Conservation (phyloP, 768 basidiomycete species). For the Lactarius tabidus region DNA sequence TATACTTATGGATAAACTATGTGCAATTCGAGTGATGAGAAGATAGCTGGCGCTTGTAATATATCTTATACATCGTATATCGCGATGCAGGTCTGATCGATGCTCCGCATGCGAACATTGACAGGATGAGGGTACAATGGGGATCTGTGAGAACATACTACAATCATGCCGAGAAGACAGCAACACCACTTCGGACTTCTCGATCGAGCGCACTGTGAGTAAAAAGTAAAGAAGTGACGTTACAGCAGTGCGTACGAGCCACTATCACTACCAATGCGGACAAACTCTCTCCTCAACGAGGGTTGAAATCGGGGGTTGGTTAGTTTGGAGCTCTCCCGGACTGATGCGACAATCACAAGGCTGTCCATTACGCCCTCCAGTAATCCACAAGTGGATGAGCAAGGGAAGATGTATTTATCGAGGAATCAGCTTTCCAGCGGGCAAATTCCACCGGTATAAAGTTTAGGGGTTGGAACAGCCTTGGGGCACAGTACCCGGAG, state of each 20-base stretch:
- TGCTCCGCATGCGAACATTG: neutral
- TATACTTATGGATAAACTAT: neutral
- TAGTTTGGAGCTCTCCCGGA: neutral
- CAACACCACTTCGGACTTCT: neutral
- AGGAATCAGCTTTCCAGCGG: neutral
- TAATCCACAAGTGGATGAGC: neutral
- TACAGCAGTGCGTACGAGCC: neutral
- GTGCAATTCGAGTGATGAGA: neutral
- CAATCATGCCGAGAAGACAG: neutral
- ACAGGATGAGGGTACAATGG: neutral
- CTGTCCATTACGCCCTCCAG: neutral
- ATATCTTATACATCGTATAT: neutral
- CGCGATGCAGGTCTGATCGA: neutral
- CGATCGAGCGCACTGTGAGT: neutral
- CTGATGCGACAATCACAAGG: neutral
- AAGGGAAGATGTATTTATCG: neutral
- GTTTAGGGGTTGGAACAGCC: neutral
- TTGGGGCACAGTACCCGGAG: neutral
- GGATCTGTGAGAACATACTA: neutral
- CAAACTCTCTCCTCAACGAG: neutral
- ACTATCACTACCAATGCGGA: neutral
- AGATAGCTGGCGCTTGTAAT: neutral
- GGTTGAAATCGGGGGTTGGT: neutral
- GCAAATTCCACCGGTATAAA: neutral
- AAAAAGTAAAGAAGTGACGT: neutral